Evolutionary conservation across 179 eudicot species (phyloP), one percentile per base, ranked within the genome.

Genomic region (Beta corolliflora): DNA sequence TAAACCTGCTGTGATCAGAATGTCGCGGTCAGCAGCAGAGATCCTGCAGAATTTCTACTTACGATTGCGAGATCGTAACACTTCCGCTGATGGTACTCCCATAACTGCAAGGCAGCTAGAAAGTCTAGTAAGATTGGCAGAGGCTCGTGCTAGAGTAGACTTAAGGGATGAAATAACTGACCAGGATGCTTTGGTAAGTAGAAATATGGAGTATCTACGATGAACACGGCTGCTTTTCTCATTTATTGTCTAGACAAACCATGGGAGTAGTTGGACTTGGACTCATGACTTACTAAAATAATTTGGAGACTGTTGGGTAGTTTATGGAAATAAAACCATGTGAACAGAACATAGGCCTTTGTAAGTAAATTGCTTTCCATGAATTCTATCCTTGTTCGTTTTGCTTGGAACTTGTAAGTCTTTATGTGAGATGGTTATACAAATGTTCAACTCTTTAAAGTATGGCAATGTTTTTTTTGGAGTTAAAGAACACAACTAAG

Each of bases 91-190:
- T 86, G 92, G 98, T 68, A 96, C 97, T 50, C 98, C 99, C 76
- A 94, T 96, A 88, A 96, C 99, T 31, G 98, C 99, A 75, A 91
- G 98, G 87, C 99, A 96, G 85, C 85, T 96, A 77, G 97, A 96
- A 86, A 94, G 97, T 74, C 89, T 96, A 46, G 98, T 96, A 60
- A 91, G 99, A 88, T 89, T 96, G 85, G 98, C 97, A 46, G 92
- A 90, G 88, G 99, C 99, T 86, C 96, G 97, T 79, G 97, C 99
- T 73, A 87, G 94, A 80, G 85, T 94, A 79, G 97, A 96, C 76
- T 84, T 96, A 79, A 93, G 98, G 83, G 97, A 93, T 80, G 96
- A 90, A 87, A 92, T 96, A 86, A 91, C 94, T 73, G 87, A 82
- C n/a, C 93, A 96, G 85, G 98, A 96, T 91, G 99, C 99, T 80